Base-by-base conservation (phyloP, 2,329 filamentous ascomycete genomes). In the Capronia epimyces region DNA sequence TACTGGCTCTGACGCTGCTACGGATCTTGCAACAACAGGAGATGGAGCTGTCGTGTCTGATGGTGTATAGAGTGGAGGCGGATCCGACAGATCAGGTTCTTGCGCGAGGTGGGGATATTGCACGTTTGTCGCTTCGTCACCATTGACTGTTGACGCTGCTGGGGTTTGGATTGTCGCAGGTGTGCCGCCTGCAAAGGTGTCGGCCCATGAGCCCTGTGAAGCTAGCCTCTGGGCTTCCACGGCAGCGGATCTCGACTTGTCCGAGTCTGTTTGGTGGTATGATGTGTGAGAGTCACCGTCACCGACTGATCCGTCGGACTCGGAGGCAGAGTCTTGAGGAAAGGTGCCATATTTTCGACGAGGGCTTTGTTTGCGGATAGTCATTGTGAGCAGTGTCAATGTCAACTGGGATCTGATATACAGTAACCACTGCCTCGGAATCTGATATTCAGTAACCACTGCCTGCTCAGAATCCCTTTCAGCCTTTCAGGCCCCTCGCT, bases 51-150 rank as follows among this genome's bases (percentile, higher is more conserved):
- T 29, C 8, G 46, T 50, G 39, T 43, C 57, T 13, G 52, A 52
- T 4, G 57, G 57, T 13, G 57, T 59, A 37, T 59, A 59, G 29
- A 53, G 22, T 13, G 57, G 57, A 16, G 57, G 57, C 12, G 57
- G 57, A 42, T 59, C 57, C 13, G 46, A 51, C 3, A 52, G 57
- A 51, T 59, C 52, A 1, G 15, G 27, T 7, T 55, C 51, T 31
- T 49, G 47, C 9, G 41, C 15, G 3, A 48, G n/a, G 8, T 47
- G 34, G 12, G 46, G 43, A 31, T 52, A 52, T 36, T 44, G 40
- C 3, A 50, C 16, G 21, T 50, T 41, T 36, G 43, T 43, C 27
- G 31, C 43, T 36, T 53, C 55, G 12, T 45, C 43, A 21, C 44
- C 53, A 22, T 56, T 53, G 10, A 56, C 49, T 1, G 53, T 54